phyloP scores from a whole-genome alignment of 2,329 filamentous ascomycete genomes.

The Penicillium hesseltinei region DNA sequence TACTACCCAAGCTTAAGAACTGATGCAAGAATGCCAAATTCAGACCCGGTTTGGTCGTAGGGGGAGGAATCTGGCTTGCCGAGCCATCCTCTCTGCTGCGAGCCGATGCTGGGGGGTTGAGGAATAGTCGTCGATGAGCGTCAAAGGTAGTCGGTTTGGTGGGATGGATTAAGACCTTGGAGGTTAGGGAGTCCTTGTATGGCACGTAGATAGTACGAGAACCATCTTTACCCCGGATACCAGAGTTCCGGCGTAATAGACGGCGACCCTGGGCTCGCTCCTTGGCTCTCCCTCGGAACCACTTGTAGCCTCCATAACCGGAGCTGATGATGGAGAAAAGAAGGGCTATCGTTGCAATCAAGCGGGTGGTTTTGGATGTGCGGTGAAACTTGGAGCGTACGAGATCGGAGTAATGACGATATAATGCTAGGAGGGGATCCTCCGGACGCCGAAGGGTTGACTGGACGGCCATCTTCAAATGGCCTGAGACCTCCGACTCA shows the following conservation, averaged over 20 bases:
- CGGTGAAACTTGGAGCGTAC: conserved; percentile 55
- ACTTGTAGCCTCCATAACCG: conserved; percentile 73
- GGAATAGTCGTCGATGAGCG: conserved; percentile 86
- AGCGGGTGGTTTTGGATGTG: conserved; percentile 68
- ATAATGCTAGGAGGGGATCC: conserved; percentile 65
- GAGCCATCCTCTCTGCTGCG: conserved; percentile 67
- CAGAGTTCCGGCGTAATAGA: conserved; percentile 86
- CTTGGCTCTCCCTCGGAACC: conserved; percentile 69
- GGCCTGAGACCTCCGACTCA: conserved; percentile 6
- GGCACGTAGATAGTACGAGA: conserved; percentile 93
- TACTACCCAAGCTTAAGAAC: conserved; percentile 91
- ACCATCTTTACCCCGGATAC: conserved; percentile 89
- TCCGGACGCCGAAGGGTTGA: conserved; percentile 72
- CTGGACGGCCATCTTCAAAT: conserved; percentile 71
- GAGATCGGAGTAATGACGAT: conserved; percentile 50
- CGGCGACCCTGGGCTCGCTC: conserved; percentile 81
- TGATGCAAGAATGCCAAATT: conserved; percentile 97
- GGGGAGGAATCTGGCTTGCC: conserved; percentile 68
- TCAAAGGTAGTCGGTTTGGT: conserved; percentile 95
- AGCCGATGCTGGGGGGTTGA: conserved; percentile 83
- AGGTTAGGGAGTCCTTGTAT: conserved; percentile 71
- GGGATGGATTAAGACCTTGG: conserved; percentile 85
- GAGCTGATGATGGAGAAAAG: conserved; percentile 74
- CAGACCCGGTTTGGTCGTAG: conserved; percentile 87
- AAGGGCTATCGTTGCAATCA: conserved; percentile 74